These are phyloP conservation scores for Clarireedia homoeocarpa DNA, from an alignment of 2,329 filamentous ascomycete genomes.

Conservation along the genomic window DNA sequence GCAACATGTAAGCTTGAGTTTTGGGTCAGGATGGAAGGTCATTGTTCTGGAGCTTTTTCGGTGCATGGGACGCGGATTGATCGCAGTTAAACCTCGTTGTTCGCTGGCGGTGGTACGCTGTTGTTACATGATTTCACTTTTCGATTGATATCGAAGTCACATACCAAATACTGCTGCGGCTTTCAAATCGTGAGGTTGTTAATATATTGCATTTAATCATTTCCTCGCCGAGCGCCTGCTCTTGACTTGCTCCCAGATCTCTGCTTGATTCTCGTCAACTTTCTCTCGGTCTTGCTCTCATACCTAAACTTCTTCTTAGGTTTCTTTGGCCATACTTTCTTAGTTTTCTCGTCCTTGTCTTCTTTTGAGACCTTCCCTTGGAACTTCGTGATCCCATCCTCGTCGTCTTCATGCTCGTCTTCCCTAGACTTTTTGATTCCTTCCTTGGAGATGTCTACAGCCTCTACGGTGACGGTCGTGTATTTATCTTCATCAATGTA, in stretches of 20 bases:
- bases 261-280: conserved; percentile 62
- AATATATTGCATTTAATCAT: conserved; percentile 17
- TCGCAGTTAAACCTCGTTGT: conserved; percentile 22
- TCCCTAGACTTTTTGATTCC: conserved; percentile 53
- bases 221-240: conserved; percentile 27
- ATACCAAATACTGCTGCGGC: conserved; percentile 14
- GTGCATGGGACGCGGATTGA: conserved; percentile 17
- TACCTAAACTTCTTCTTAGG: conserved; percentile 92
- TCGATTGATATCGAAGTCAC: conserved; percentile 21
- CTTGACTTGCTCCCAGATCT: conserved; percentile 52
- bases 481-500: conserved; percentile 96
- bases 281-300: conserved; percentile 79
- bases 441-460: conserved; percentile 70
- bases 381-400: conserved; percentile 28
- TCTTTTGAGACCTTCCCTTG: conserved; percentile 26
- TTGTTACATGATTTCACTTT: conserved; percentile 20
- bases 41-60: conserved; percentile 15
- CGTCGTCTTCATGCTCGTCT: conserved; percentile 29
- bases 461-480: conserved; percentile 89
- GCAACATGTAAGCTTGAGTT: conserved; percentile 62
- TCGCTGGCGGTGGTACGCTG: conserved; percentile 23
- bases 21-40: conserved; percentile 5
- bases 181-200: conserved; percentile 12
- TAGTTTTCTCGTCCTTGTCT: conserved; percentile 22
- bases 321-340: conserved; percentile 47